Evolutionary conservation across 2,329 filamentous ascomycete species (phyloP), one percentile per base, ranked within the genome.

Genomic region (Teratosphaeria pseudoeucalypti): DNA sequence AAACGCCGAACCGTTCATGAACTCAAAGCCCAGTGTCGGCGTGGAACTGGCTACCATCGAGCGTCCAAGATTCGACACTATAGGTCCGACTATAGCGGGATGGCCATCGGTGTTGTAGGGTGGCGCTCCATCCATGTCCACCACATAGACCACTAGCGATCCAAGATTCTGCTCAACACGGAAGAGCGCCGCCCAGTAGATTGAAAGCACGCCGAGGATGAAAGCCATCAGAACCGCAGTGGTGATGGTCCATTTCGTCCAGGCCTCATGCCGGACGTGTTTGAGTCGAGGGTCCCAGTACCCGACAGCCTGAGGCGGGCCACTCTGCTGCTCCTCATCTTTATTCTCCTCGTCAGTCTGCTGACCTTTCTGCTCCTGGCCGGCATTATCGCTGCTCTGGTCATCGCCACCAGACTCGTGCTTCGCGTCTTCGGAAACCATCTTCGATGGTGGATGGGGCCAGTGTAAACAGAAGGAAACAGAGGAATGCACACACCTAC

Each of bases 151-250:
- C 2, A 75, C 76, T 7, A 87, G 70, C 0, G 73, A 71, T 2
- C 71, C 73, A 19, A 80, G 71, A 57, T 81, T 83, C 53, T 74
- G 64, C 11, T 83, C 75, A 0, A 81, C 75, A 14, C 76, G 66
- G 66, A 76, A 82, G 23, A 86, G 78, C 0, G 80, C 79, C 0
- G 74, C 83, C 84, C 84, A 87, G 71, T 83, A 86, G 2, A 87
- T 71, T 0, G 81, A 85, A 0, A 87, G 68, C 3, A 85, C 75
- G 11, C 64, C 73, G 5, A 86, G 70, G 54, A 85, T 81, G 65
- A 84, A 85, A 3, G 75, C 64, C 67, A 81, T 80, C 6, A 87
- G 73, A 6, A 82, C 74, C 1, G 78, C 63, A 5, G 81, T 78
- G 0, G 75, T 78, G 43, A 74, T 62, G 3, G 64, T 63, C 76